A percentile compares a stretch with the other conserved stretches of the same genome.
phyloP scores from a whole-genome alignment of 441 rosid species.

The Sinapis alba region DNA sequence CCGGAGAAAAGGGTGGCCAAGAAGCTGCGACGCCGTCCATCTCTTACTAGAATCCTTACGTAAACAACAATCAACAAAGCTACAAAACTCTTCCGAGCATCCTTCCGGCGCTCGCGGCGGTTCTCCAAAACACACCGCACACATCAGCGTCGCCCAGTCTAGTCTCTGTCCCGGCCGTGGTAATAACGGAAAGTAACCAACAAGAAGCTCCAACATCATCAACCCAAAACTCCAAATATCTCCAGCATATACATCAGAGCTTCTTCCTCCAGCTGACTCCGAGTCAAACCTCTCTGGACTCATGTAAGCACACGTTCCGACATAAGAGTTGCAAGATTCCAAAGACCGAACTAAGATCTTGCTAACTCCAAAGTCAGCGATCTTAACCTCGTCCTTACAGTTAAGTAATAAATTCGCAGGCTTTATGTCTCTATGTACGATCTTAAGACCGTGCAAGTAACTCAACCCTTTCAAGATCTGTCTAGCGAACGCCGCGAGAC shows the following conservation, averaged over 20 bases:
- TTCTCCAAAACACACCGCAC: conserved; percentile 90
- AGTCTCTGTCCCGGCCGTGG: conserved; percentile 80
- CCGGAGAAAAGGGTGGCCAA: conserved; percentile 73
- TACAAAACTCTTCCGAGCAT: conserved; percentile 66
- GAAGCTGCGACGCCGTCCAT: conserved; percentile 70
- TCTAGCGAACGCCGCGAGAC: conserved; percentile 53
- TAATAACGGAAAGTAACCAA: conserved; percentile 79
- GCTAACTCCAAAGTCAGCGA: conserved; percentile 91
- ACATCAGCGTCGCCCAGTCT: conserved; percentile 94
- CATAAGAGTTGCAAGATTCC: conserved; percentile 83
- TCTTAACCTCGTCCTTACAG: conserved; percentile 63
- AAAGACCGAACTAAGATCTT: conserved; percentile 68
- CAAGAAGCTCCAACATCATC: conserved; percentile 70
- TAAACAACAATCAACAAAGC: conserved; percentile 72
- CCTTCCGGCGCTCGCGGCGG: conserved; percentile 70
- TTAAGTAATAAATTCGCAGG: conserved; percentile 81
- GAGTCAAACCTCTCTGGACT: conserved; percentile 94
- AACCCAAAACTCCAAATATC: conserved; percentile 95
- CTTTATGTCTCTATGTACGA: conserved; percentile 85
- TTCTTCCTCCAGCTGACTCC: conserved; percentile 51
- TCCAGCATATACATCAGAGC: conserved; percentile 71
- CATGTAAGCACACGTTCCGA: conserved; percentile 97
- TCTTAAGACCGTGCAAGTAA: conserved; percentile 71
- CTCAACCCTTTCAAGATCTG: conserved; percentile 68
- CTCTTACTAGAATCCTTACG: conserved; percentile 75